Evolutionary conservation across 306 rosid genomes (phyloP).

Genomic region (Vigna reflexopilosa): DNA sequence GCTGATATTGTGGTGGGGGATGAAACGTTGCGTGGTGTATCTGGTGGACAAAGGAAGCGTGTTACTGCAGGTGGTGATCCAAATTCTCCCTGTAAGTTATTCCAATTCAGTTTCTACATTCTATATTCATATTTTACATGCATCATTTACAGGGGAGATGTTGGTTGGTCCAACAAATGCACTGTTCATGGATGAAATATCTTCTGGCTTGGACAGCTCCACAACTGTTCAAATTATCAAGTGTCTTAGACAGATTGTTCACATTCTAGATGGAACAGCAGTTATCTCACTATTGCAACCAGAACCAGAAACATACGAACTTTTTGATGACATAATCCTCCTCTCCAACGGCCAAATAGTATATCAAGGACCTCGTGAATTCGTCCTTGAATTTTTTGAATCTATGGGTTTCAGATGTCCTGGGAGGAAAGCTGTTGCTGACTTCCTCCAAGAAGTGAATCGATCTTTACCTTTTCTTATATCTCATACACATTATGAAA

Average conservation of each 20-base stretch:
- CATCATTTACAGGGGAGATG: constrained; percentile 57
- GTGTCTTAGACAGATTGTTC: constrained; percentile 49
- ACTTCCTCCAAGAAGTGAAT: constrained; percentile 61
- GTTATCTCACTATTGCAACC: constrained; percentile 58
- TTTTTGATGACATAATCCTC: constrained; percentile 60
- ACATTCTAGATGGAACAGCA: constrained; percentile 51
- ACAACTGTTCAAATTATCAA: constrained; percentile 58
- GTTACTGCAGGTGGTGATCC: constrained; percentile 56
- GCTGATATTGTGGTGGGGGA: constrained; percentile 74
- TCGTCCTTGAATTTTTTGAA: constrained; percentile 57
- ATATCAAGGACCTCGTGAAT: constrained; percentile 59
- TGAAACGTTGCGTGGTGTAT: constrained; percentile 61
- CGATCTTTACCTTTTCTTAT: neutral
- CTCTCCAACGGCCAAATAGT: constrained; percentile 57
- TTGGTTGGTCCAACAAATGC: constrained; percentile 60
- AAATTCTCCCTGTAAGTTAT: neutral
- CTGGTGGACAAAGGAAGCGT: constrained; percentile 64
- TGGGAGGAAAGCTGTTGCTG: constrained; percentile 57
- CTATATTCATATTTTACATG: neutral
- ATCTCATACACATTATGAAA: neutral
- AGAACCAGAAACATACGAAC: constrained; percentile 59
- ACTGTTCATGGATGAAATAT: constrained; percentile 62
- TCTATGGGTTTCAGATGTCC: constrained; percentile 57
- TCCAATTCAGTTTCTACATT: neutral
- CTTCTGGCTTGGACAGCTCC: constrained; percentile 64